A percentile compares a stretch with the other conserved stretches of the same genome.
These are phyloP conservation scores for Lentinula detonsa DNA, from an alignment of 768 basidiomycete genomes.

Conservation along the genomic window DNA sequence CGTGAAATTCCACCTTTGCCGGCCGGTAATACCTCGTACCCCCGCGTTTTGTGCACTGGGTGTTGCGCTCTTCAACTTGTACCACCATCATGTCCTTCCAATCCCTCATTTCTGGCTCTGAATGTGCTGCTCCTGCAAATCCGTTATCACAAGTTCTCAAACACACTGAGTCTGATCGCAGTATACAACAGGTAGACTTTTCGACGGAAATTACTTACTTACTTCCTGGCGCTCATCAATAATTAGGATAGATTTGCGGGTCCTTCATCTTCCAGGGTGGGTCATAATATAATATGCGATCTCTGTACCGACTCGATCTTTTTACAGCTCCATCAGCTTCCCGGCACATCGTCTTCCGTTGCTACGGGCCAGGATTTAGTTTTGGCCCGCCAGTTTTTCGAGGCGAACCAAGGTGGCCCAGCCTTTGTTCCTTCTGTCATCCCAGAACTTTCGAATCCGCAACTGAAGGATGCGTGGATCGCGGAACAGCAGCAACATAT, in stretches of 20 bases:
- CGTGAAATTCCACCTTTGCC: conserved; percentile 9
- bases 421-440: conserved; percentile 5
- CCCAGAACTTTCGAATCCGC: conserved; percentile 22
- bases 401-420: conserved; percentile 16
- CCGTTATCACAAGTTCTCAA: conserved; percentile 88
- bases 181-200: conserved; percentile 70
- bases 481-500: conserved; percentile 41
- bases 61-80: not conserved
- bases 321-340: conserved; percentile 68
- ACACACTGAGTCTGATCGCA: conserved; percentile 83
- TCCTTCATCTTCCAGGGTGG: conserved; percentile 64
- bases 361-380: conserved; percentile 63
- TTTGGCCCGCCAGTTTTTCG: conserved; percentile 79
- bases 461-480: conserved; percentile 48
- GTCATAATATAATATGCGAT: conserved; percentile 13
- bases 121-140: conserved; percentile 81
- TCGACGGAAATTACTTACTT: not conserved
- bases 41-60: not conserved
- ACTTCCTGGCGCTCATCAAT: conserved; percentile 2
- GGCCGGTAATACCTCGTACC: conserved; percentile 14
- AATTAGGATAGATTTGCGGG: conserved; percentile 68
- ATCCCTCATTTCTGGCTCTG: conserved; percentile 80
- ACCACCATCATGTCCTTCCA: conserved; percentile 60
- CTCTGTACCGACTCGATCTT: conserved; percentile 1
- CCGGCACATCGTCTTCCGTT: conserved; percentile 42